These are phyloP conservation scores for Pythium phragmitis DNA, from an alignment of 352 stramenopile species.

Conservation along the genomic window DNA sequence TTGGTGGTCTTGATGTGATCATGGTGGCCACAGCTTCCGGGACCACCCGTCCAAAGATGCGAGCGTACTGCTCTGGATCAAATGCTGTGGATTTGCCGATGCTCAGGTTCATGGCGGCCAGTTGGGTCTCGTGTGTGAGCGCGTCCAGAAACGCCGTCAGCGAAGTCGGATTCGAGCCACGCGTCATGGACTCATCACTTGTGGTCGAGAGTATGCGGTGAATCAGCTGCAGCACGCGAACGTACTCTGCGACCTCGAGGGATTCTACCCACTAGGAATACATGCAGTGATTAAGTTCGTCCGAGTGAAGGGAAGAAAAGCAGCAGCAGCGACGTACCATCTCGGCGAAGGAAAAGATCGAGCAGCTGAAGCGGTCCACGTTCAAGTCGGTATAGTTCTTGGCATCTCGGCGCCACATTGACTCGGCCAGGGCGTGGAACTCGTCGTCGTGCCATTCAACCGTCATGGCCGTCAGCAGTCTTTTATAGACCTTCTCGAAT, in stretches of 20 bases:
- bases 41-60: constrained; percentile 16
- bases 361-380: constrained; percentile 58
- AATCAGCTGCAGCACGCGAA: constrained; percentile 31
- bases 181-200: constrained; percentile 8
- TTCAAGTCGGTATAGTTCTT: constrained; percentile 33
- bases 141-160: constrained; percentile 29
- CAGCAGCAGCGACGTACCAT: constrained; percentile 34
- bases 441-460: constrained; percentile 49
- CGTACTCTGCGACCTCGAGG: constrained; percentile 31
- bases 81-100: constrained; percentile 40
- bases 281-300: background rate
- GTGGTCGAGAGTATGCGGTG: constrained; percentile 16
- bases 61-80: constrained; percentile 27
- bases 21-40: background rate
- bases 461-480: constrained; percentile 45
- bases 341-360: constrained; percentile 53
- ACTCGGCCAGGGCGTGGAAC: constrained; percentile 27
- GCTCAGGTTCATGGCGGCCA: constrained; percentile 24
- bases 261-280: constrained; percentile 35
- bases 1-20: background rate
- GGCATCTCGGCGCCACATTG: constrained; percentile 44
- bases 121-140: constrained; percentile 19
- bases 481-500: constrained; percentile 32
- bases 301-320: background rate
- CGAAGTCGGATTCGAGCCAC: constrained; percentile 24